phyloP scores from a whole-genome alignment of 106 monocot genomes.

The Platanthera zijinensis region DNA sequence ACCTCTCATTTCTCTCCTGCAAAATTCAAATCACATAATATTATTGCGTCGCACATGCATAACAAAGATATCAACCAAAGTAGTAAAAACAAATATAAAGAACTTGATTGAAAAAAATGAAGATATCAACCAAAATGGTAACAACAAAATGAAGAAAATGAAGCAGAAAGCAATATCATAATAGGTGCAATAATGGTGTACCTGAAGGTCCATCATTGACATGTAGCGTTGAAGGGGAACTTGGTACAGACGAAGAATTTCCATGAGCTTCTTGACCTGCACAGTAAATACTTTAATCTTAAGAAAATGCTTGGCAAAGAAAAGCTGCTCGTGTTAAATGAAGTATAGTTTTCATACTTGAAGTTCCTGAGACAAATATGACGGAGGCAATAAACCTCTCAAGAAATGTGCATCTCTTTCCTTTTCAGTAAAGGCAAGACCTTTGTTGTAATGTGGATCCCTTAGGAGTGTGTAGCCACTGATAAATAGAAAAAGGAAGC shows the following conservation, averaged over 20 bases:
- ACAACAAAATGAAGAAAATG: too few species aligned
- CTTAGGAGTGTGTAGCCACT: slow-evolving; percentile 24
- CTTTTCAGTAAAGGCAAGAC: slow-evolving; percentile 21
- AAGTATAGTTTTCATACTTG: slow-evolving; percentile 6
- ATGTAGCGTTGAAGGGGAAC: slow-evolving; percentile 21
- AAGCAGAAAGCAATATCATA: too few species aligned
- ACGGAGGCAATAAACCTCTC: slow-evolving; percentile 20
- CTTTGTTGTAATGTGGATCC: slow-evolving; percentile 28
- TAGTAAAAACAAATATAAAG: background rate
- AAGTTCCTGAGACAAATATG: slow-evolving; percentile 17
- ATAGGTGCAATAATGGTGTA: background rate
- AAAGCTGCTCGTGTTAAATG: background rate
- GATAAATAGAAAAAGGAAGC: background rate
- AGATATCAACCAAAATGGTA: too few species aligned
- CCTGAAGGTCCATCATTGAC: slow-evolving; percentile 29
- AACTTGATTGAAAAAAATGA: background rate
- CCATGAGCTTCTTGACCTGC: slow-evolving; percentile 21
- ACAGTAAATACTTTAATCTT: background rate
- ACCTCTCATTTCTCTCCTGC: slow-evolving; percentile 29
- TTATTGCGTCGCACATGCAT: background rate
- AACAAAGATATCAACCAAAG: background rate
- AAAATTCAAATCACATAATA: background rate
- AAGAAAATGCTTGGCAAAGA: background rate
- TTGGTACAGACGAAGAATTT: slow-evolving; percentile 25
- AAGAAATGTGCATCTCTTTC: slow-evolving; percentile 23